Evolutionary conservation across 306 rosid genomes (phyloP).

Genomic region (Casuarina equisetifolia): DNA sequence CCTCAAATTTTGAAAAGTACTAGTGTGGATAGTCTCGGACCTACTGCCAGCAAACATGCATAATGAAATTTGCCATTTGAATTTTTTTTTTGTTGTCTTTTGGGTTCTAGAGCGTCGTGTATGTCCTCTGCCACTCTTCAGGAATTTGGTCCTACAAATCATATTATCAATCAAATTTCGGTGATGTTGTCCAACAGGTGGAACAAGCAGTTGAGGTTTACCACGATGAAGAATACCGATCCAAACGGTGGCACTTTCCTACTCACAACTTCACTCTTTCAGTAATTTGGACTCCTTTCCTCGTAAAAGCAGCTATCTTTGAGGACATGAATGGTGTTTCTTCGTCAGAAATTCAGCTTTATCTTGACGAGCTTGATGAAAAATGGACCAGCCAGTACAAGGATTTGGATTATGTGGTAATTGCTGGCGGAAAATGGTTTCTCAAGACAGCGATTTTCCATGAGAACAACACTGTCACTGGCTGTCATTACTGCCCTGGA

Average conservation of each 20-base stretch:
- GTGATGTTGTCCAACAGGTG: conserved; percentile 50
- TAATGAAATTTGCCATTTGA: neutral
- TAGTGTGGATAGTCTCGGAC: neutral
- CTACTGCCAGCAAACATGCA: conserved; percentile 4
- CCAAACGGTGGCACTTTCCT: conserved; percentile 72
- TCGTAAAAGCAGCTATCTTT: conserved; percentile 59
- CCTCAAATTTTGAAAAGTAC: neutral
- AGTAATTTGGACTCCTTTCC: conserved; percentile 79
- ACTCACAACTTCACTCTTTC: conserved; percentile 80
- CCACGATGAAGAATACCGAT: conserved; percentile 77
- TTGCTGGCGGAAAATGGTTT: conserved; percentile 84
- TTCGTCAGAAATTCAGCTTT: conserved; percentile 57
- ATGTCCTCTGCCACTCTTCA: conserved; percentile 1
- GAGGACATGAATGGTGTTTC: conserved; percentile 79
- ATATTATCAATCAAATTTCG: conserved; percentile 18
- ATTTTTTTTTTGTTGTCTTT: conserved; percentile 1
- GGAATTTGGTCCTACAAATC: conserved; percentile 24
- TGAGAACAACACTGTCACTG: conserved; percentile 43
- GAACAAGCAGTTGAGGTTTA: conserved; percentile 67
- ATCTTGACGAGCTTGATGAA: conserved; percentile 56
- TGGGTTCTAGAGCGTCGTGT: neutral
- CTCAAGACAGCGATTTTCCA: conserved; percentile 71
- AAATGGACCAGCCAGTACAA: conserved; percentile 55
- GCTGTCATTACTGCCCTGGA: conserved; percentile 68
- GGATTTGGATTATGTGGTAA: conserved; percentile 45